Evolutionary conservation across 257 asterid species (phyloP).

Genomic region (Ballota nigra): DNA sequence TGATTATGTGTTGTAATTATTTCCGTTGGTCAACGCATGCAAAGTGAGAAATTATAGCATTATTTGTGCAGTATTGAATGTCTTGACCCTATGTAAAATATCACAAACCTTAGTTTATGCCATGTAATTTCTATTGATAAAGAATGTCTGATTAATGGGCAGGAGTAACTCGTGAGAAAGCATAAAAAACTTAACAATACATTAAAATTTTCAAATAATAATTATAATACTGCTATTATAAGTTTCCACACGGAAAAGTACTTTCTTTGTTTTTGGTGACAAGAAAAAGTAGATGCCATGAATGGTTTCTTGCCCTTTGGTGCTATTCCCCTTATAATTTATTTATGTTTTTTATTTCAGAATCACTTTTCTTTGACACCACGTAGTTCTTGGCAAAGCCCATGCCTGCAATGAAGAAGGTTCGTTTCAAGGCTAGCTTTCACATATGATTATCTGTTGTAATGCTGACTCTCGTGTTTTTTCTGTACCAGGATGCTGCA

Average conservation of each 20-base stretch:
- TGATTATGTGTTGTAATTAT: slow-evolving; percentile 2
- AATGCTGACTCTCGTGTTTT: neutral
- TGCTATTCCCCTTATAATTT: slow-evolving; percentile 17
- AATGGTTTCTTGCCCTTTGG: neutral
- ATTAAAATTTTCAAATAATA: too few species aligned
- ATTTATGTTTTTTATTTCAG: slow-evolving; percentile 21
- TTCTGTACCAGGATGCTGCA: slow-evolving; percentile 41
- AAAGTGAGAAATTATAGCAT: neutral
- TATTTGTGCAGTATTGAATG: neutral
- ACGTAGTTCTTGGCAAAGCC: slow-evolving; percentile 26
- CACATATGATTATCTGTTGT: slow-evolving; percentile 2
- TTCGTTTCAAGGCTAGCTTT: slow-evolving; percentile 7
- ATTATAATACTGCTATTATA: neutral
- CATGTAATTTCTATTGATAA: slow-evolving; percentile 10
- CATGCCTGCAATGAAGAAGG: slow-evolving; percentile 78
- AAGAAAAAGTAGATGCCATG: neutral
- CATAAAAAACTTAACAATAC: neutral
- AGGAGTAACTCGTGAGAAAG: neutral
- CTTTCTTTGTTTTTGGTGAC: neutral
- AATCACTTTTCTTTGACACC: slow-evolving; percentile 16
- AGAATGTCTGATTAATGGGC: neutral
- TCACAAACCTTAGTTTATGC: neutral
- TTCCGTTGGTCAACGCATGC: neutral
- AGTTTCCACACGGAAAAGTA: neutral
- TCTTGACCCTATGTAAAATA: neutral